Evolutionary conservation across 805 yeast species (phyloP).

Genomic region (Wickerhamiella siamensis): DNA sequence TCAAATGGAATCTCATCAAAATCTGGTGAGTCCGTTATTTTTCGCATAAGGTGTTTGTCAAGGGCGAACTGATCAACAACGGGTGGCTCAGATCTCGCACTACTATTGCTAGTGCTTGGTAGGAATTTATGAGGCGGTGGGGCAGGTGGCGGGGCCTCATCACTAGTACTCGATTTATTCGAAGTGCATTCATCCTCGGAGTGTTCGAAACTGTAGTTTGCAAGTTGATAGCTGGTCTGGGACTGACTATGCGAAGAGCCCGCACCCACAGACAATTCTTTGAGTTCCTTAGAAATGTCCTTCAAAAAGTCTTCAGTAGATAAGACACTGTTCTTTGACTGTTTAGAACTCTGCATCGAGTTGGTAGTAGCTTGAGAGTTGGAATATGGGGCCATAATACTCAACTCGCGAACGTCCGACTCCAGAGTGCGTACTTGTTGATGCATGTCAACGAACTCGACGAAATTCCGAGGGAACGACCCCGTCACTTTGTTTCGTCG

Average conservation of each 20-base stretch:
- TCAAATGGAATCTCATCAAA: slow-evolving; percentile 18
- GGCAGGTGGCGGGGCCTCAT: slow-evolving; percentile 19
- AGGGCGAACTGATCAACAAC: slow-evolving; percentile 2
- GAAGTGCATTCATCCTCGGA: too few relatives aligned
- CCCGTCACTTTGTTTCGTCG: slow-evolving; percentile 73
- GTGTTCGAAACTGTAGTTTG: background rate
- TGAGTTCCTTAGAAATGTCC: slow-evolving; percentile 19
- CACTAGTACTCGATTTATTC: background rate
- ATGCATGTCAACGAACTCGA: slow-evolving; percentile 33
- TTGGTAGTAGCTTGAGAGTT: background rate
- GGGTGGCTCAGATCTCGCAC: slow-evolving; percentile 2
- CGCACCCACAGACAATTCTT: slow-evolving; percentile 3
- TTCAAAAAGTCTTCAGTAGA: slow-evolving; percentile 19
- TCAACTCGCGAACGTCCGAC: background rate
- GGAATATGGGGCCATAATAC: background rate
- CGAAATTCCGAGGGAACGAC: slow-evolving; percentile 77
- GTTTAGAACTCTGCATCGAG: background rate
- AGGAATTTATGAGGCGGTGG: slow-evolving; percentile 25
- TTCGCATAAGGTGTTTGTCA: slow-evolving; percentile 1
- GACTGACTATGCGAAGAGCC: background rate
- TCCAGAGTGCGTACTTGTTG: slow-evolving; percentile 15
- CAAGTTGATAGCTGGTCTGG: background rate
- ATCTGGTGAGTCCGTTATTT: slow-evolving; percentile 8
- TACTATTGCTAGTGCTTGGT: slow-evolving; percentile 2
- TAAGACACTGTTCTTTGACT: slow-evolving; percentile 6